Percentiles rank a stretch among this genome's conserved stretches.
Evolutionary conservation across 2,329 filamentous ascomycete species (phyloP).

Genomic region (Triangularia setosa): DNA sequence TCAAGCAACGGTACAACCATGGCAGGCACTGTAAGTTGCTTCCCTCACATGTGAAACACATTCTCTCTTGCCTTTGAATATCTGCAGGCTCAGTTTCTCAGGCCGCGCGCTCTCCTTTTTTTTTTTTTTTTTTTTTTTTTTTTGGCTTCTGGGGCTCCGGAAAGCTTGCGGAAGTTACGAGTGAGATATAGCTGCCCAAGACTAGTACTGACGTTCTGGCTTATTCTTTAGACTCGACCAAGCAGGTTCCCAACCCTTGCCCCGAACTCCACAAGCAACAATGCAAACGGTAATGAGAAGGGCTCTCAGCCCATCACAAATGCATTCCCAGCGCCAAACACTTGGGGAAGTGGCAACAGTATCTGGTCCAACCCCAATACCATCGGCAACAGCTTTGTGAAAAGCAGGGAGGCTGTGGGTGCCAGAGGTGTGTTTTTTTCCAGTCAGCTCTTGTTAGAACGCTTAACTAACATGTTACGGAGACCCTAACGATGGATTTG

Average conservation of each 20-base stretch:
- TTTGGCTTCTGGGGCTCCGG: too few relatives aligned
- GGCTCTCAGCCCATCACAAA: slow-evolving; percentile 39
- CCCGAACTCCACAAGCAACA: slow-evolving; percentile 28
- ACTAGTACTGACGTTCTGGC: not conserved
- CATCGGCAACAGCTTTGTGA: slow-evolving; percentile 39
- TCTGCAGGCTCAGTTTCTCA: not conserved
- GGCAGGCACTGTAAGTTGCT: slow-evolving; percentile 37
- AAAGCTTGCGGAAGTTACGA: not conserved
- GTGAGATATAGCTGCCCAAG: not conserved
- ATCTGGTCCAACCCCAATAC: slow-evolving; percentile 50
- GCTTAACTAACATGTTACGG: slow-evolving; percentile 24
- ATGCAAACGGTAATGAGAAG: slow-evolving; percentile 27
- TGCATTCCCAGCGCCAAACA: slow-evolving; percentile 30
- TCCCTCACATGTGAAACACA: not conserved
- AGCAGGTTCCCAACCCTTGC: slow-evolving; percentile 38
- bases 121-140: too few relatives aligned
- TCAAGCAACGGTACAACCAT: slow-evolving; percentile 30
- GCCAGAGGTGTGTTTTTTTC: slow-evolving; percentile 28
- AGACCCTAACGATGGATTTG: slow-evolving; percentile 38
- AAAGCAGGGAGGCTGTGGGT: slow-evolving; percentile 39
- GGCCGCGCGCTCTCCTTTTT: not conserved
- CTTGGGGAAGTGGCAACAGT: slow-evolving; percentile 37
- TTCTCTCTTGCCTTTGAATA: not conserved
- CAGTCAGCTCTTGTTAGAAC: not conserved
- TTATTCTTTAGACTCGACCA: slow-evolving; percentile 32